A percentile compares a stretch with the other conserved stretches of the same genome.
phyloP scores from a whole-genome alignment of 768 basidiomycete genomes.

The Saitozyma podzolica region DNA sequence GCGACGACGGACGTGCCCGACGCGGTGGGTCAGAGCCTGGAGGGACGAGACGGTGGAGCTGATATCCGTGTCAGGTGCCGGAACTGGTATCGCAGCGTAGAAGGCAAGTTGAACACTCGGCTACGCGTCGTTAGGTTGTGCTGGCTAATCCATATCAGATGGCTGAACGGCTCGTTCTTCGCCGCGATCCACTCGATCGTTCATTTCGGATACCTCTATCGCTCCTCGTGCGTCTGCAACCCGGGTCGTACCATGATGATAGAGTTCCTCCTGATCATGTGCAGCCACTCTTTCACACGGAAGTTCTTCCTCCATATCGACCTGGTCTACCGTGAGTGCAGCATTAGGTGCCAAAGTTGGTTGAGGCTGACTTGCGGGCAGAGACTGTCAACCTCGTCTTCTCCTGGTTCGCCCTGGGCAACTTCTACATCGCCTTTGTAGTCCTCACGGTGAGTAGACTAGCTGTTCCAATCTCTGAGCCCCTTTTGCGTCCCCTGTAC shows the following conservation, averaged over 20 bases:
- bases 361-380: constrained; percentile 6
- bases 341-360: background rate
- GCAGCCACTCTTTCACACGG: constrained; percentile 66
- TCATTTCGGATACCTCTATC: constrained; percentile 94
- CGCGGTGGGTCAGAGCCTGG: constrained; percentile 58
- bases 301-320: constrained; percentile 96
- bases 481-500: no score
- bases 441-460: background rate
- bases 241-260: background rate
- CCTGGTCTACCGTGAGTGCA: constrained; percentile 67
- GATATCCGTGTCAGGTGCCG: constrained; percentile 62
- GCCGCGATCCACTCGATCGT: constrained; percentile 87
- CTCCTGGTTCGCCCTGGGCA: constrained; percentile 86
- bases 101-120: constrained; percentile 16
- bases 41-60: background rate
- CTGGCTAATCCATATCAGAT: constrained; percentile 57
- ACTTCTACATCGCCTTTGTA: constrained; percentile 84
- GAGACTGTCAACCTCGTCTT: constrained; percentile 84
- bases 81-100: constrained; percentile 93
- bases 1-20: constrained; percentile 92
- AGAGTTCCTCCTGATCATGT: constrained; percentile 13
- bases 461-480: no score
- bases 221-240: constrained; percentile 61
- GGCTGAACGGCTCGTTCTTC: constrained; percentile 98
- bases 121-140: no score